Evolutionary conservation across 1,139 yeast genomes (phyloP).

Genomic region (Wickerhamomyces sp.): DNA sequence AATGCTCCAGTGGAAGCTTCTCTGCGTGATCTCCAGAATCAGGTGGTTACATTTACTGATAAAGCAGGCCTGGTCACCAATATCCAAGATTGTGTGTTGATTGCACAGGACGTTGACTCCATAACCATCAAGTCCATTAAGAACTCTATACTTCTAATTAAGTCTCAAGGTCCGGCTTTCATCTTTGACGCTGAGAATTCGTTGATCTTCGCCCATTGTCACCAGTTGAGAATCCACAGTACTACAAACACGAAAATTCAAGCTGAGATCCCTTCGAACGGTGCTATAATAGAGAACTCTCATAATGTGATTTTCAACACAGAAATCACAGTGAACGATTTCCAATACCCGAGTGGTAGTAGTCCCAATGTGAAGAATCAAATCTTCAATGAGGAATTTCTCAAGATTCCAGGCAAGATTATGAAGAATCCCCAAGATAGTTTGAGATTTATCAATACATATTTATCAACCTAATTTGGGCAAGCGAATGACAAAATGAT

Average conservation of each 20-base stretch:
- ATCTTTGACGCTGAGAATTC: constrained; percentile 26
- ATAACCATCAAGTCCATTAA: constrained; percentile 16
- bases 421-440: neutral
- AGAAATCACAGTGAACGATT: constrained; percentile 25
- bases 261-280: constrained; percentile 19
- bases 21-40: neutral
- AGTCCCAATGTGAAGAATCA: constrained; percentile 7
- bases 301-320: constrained; percentile 20
- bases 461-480: neutral
- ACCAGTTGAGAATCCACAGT: constrained; percentile 38
- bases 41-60: constrained; percentile 1
- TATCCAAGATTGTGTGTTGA: constrained; percentile 3
- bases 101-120: constrained; percentile 4
- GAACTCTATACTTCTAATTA: constrained; percentile 22
- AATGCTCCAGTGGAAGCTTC: neutral
- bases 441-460: neutral
- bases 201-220: constrained; percentile 30
- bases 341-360: constrained; percentile 25
- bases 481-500: too few relatives aligned
- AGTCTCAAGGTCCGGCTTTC: constrained; percentile 33
- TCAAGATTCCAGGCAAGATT: neutral
- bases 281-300: constrained; percentile 34
- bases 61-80: constrained; percentile 1
- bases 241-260: constrained; percentile 23
- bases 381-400: neutral